Evolutionary conservation across 805 yeast genomes (phyloP).

Genomic region (Middelhovenomyces tepae): DNA sequence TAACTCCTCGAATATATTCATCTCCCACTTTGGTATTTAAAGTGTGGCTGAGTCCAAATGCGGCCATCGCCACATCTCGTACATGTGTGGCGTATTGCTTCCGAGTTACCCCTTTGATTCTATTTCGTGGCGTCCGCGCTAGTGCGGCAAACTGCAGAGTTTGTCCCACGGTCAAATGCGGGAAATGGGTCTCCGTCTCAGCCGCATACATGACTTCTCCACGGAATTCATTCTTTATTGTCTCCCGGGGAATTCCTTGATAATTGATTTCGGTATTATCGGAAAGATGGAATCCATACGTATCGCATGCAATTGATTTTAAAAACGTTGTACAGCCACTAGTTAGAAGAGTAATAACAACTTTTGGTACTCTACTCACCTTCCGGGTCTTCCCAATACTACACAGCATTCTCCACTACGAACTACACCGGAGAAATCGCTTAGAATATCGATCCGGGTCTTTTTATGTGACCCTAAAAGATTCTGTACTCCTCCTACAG

Average conservation of each 20-base stretch:
- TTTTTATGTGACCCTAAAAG: slow-evolving; percentile 35
- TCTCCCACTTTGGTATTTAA: slow-evolving; percentile 36
- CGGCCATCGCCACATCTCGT: slow-evolving; percentile 44
- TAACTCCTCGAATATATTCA: slow-evolving; percentile 47
- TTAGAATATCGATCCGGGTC: slow-evolving; percentile 29
- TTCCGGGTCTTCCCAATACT: slow-evolving; percentile 71
- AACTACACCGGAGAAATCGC: slow-evolving; percentile 46
- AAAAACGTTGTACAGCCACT: slow-evolving; percentile 59
- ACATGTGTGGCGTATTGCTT: slow-evolving; percentile 40
- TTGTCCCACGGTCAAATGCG: slow-evolving; percentile 53
- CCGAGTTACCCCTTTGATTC: slow-evolving; percentile 44
- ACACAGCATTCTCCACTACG: slow-evolving; percentile 62
- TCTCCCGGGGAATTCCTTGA: slow-evolving; percentile 34
- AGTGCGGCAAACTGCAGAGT: slow-evolving; percentile 48
- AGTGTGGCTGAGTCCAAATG: slow-evolving; percentile 35
- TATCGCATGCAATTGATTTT: slow-evolving; percentile 46
- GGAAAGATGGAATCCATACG: slow-evolving; percentile 46
- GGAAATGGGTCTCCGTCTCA: slow-evolving; percentile 56
- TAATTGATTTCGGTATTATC: slow-evolving; percentile 36
- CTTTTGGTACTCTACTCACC: slow-evolving; percentile 13
- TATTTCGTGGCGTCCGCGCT: slow-evolving; percentile 47
- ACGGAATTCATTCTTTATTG: slow-evolving; percentile 40
- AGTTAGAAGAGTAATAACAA: slow-evolving; percentile 2
- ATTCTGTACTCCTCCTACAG: slow-evolving; percentile 9
- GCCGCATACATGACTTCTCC: slow-evolving; percentile 61